Percentiles rank a stretch among this genome's conserved stretches.
Evolutionary conservation across 192 early-diverging fungal species (phyloP).

Genomic region (Entomortierella beljakovae): DNA sequence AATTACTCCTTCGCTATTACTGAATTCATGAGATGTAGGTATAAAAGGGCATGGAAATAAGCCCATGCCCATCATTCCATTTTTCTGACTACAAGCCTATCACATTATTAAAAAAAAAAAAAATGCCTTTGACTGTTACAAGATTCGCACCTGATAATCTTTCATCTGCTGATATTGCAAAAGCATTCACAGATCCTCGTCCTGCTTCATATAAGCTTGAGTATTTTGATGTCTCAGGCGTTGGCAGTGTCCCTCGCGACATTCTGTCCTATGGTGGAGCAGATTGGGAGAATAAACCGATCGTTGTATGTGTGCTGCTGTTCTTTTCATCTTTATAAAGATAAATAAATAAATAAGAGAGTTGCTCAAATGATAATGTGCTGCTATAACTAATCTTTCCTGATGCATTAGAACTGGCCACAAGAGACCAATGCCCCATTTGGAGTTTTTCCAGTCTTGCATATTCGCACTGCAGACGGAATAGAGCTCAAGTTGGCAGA

Average conservation of each 20-base stretch:
- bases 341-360: neutral
- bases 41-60: too few relatives aligned
- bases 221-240: slow-evolving; percentile 16
- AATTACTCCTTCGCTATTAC: neutral
- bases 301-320: slow-evolving; percentile 8
- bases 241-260: slow-evolving; percentile 25
- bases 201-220: slow-evolving; percentile 22
- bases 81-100: neutral
- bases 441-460: slow-evolving; percentile 31
- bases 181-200: slow-evolving; percentile 4
- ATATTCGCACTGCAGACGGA: slow-evolving; percentile 30
- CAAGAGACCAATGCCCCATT: slow-evolving; percentile 17
- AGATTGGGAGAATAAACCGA: slow-evolving; percentile 21
- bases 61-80: neutral
- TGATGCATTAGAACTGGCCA: slow-evolving; percentile 25
- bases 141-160: slow-evolving; percentile 33
- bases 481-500: slow-evolving; percentile 11
- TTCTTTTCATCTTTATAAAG: neutral
- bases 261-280: slow-evolving; percentile 26
- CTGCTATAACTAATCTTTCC: neutral
- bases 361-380: neutral
- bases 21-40: neutral
- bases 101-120: neutral
- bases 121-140: slow-evolving; percentile 21
- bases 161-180: slow-evolving; percentile 40